Percentiles rank a stretch among this genome's conserved stretches.
phyloP scores from a whole-genome alignment of 208 protist species.

The Crithidia sp. region DNA sequence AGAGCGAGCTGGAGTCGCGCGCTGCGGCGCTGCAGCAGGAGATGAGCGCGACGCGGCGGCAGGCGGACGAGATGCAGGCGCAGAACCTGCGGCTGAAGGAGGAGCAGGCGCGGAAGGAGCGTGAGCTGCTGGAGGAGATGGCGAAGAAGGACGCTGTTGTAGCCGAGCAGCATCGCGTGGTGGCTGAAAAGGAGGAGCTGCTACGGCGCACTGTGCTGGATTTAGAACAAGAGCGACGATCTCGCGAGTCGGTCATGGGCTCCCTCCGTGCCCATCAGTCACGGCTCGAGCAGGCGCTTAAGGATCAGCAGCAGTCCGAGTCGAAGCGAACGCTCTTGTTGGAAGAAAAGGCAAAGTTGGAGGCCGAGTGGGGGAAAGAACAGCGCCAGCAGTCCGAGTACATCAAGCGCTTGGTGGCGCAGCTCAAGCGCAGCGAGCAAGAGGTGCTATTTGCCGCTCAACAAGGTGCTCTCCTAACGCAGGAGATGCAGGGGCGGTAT shows the following conservation, averaged over 20 bases:
- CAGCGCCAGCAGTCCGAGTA: constrained; percentile 4
- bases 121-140: constrained; percentile 32
- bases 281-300: background rate
- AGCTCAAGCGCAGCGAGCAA: background rate
- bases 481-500: too few species aligned
- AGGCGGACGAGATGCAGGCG: constrained; percentile 34
- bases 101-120: constrained; percentile 36
- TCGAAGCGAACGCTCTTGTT: background rate
- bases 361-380: background rate
- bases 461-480: too few species aligned
- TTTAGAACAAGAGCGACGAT: background rate
- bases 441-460: background rate
- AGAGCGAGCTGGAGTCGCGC: constrained; percentile 23
- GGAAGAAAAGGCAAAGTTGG: background rate
- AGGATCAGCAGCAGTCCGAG: constrained; percentile 2
- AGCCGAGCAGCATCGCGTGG: background rate
- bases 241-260: background rate
- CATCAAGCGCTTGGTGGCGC: background rate
- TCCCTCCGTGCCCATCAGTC: background rate
- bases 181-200: background rate
- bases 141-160: constrained; percentile 16
- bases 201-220: background rate
- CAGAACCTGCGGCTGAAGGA: constrained; percentile 34
- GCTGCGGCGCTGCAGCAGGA: constrained; percentile 28
- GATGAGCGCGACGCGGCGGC: constrained; percentile 30